phyloP scores from a whole-genome alignment of 176 grass and related monocot species.

The Elymus sibiricus region DNA sequence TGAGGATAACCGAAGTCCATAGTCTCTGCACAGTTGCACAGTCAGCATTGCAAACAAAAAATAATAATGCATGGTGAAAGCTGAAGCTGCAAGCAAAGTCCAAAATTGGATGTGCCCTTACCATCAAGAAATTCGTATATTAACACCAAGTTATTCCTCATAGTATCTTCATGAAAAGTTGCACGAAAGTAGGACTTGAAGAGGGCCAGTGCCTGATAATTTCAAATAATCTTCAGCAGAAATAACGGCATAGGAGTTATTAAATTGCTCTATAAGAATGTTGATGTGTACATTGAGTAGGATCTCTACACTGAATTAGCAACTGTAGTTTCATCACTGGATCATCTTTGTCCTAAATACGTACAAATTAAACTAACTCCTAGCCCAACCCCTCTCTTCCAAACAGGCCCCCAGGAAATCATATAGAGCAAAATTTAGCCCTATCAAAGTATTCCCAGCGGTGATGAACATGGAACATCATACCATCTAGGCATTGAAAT shows the following conservation, averaged over 20 bases:
- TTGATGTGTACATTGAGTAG: neutral
- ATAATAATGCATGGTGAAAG: neutral
- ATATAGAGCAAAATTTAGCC: neutral
- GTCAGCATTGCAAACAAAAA: neutral
- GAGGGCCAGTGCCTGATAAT: slow-evolving; percentile 77
- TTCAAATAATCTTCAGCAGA: slow-evolving; percentile 25
- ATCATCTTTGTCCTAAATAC: neutral
- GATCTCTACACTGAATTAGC: neutral
- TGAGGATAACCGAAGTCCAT: slow-evolving; percentile 99
- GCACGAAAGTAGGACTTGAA: slow-evolving; percentile 97
- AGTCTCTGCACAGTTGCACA: slow-evolving; percentile 69
- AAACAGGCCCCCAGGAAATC: neutral
- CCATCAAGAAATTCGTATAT: slow-evolving; percentile 99
- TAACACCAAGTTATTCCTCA: slow-evolving; percentile 96
- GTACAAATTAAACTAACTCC: neutral
- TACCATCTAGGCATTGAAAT: neutral
- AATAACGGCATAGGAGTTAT: neutral
- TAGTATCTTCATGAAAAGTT: slow-evolving; percentile 93
- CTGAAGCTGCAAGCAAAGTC: slow-evolving; percentile 24
- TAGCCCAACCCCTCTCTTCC: neutral
- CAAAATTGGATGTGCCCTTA: slow-evolving; percentile 35
- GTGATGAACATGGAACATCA: neutral
- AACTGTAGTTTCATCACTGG: neutral
- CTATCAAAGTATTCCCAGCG: neutral
- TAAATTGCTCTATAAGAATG: neutral